Evolutionary conservation across 345 rosid genomes (phyloP).

Genomic region (Arabidopsis arenosa): DNA sequence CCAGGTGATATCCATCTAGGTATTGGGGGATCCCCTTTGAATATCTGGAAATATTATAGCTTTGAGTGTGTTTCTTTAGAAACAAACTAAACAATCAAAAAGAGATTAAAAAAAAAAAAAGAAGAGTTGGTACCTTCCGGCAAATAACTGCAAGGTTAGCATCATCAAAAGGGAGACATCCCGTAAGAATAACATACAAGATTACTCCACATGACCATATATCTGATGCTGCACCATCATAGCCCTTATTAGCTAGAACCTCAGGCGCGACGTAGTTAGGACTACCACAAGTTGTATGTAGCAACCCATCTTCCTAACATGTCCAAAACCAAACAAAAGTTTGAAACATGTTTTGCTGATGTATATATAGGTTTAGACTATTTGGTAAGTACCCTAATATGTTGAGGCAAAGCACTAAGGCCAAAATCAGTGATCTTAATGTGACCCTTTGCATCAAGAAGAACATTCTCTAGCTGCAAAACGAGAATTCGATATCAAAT

Average conservation of each 20-base stretch:
- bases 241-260: slow-evolving; percentile 82
- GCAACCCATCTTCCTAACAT: slow-evolving; percentile 72
- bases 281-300: slow-evolving; percentile 94
- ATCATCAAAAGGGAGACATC: slow-evolving; percentile 91
- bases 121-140: slow-evolving; percentile 61
- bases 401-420: slow-evolving; percentile 90
- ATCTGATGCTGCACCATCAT: slow-evolving; percentile 89
- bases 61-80: slow-evolving; percentile 27
- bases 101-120: background rate
- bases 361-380: background rate
- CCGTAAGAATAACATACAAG: slow-evolving; percentile 79
- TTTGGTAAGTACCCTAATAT: slow-evolving; percentile 64
- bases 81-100: slow-evolving; percentile 16
- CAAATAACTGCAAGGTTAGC: slow-evolving; percentile 82
- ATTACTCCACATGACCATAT: slow-evolving; percentile 95
- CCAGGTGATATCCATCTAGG: slow-evolving; percentile 85
- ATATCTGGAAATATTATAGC: slow-evolving; percentile 53
- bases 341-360: slow-evolving; percentile 43
- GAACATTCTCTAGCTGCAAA: slow-evolving; percentile 82
- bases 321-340: slow-evolving; percentile 7
- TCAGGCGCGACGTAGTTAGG: slow-evolving; percentile 96
- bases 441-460: slow-evolving; percentile 75
- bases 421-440: slow-evolving; percentile 94
- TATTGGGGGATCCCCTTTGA: slow-evolving; percentile 75
- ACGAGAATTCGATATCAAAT: slow-evolving; percentile 28